Evolutionary conservation across 2,329 filamentous ascomycete species (phyloP), one percentile per base, ranked within the genome.

Genomic region (Colletotrichum eremochloae): DNA sequence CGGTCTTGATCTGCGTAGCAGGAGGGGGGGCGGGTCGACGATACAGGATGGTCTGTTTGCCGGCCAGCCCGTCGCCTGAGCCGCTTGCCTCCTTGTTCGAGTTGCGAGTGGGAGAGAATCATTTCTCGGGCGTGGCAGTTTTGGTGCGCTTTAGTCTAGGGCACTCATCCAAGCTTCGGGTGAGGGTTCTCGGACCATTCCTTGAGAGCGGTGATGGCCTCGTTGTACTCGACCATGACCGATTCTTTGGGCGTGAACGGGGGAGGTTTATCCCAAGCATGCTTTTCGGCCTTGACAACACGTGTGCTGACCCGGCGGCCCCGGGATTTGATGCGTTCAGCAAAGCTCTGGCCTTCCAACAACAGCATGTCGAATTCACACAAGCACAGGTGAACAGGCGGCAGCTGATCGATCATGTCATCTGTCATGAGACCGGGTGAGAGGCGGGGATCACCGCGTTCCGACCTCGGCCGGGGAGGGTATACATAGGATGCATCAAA

Each of bases 341-440:
- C 86, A 74, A 95, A 91, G 5, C 85, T 83, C 72, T 91, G 82
- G 14, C 88, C 89, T 77, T 92, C 90, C 2, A 81, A 82, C 12
- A 90, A 84, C n/a, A 92, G 79, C 88, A 92, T 91, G 77, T 92
- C 89, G 79, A 86, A 88, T 80, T 92, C 90, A 80, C 90, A 92
- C 3, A 90, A 86, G 75, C 88, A 89, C 53, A 91, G 80, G 24
- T 91, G 83, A 3, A 92, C 79, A 20, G 87, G 86, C 0, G 86
- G 82, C 3, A 91, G 85, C 50, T 88, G 82, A 14, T 81, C 81
- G 4, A 92, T 75, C n/a, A 88, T 76, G 38, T 85, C 83, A 74
- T 90, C 86, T 0, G 85, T 79, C 68, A 90, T 89, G 9, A 88
- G 83, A 4, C 85, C 87, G 0, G 90, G 90, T 0, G 89, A 91